Base-by-base conservation (phyloP, 2,329 filamentous ascomycete species). In the Albophoma yamanashiensis region DNA sequence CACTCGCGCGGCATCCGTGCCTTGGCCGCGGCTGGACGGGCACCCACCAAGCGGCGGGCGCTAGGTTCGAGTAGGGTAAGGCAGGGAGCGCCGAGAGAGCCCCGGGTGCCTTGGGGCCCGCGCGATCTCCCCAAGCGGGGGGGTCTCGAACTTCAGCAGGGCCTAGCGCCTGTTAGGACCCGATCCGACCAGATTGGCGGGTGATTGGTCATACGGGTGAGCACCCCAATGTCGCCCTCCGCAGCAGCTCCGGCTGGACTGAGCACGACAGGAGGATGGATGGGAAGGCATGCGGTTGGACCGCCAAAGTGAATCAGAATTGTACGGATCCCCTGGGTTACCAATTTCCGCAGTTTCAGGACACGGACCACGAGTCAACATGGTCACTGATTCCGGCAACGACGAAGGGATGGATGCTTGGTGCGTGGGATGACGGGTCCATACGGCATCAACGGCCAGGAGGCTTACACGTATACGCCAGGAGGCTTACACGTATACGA, bases 341-440 rank as follows among this genome's bases (percentile, higher is more conserved):
- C 50, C 53, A 62, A 63, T 63, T 61, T 63, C 62, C 61, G 61
- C 62, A 45, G 60, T 63, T 20, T 63, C 62, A 63, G 55, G 31
- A 40, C 55, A 57, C 55, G 55, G 55, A 57, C 55, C 50, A 36
- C 50, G 50, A 53, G 27, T 31, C 31, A 31, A 53, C 25, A 27
- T 4, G 22, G 45, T 31, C 4, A 17, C 20, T 15, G 45, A 31
- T 50, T 15, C 45, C 25, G 9, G 4, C 11, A 12, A 22, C 43
- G n/a, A 25, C 11, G 34, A 36, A 36, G 34, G 34, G 34, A 36
- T 7, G 34, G 34, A 36, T 7, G 9, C 34, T 31, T 31, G 34
- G 34, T 36, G 34, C 4, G 34, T 36, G 34, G 34, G 27, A 31
- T n/a, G n/a, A n/a, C n/a, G n/a, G n/a, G n/a, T 31, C 27, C 27